Percentiles rank a stretch among this genome's conserved stretches.
Evolutionary conservation across 768 basidiomycete genomes (phyloP).

Genomic region (Heimioporus sp.): DNA sequence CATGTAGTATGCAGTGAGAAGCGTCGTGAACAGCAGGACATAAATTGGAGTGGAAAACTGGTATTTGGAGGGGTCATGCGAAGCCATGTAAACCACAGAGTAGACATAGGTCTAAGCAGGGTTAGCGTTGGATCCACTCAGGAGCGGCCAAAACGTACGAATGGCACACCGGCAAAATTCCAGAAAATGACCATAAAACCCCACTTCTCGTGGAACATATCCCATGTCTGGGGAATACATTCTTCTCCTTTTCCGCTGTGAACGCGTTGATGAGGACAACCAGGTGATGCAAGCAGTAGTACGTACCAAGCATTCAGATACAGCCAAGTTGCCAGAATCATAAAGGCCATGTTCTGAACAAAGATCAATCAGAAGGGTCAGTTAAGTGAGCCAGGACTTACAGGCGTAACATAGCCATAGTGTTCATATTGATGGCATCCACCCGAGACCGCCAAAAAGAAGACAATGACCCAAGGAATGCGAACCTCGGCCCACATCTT

Average conservation of each 20-base stretch:
- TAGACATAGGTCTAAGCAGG: constrained; percentile 83
- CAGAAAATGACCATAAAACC: constrained; percentile 99
- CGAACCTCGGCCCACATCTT: constrained; percentile 99
- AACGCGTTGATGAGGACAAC: constrained; percentile 2
- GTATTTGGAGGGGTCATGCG: constrained; percentile 85
- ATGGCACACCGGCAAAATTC: constrained; percentile 93
- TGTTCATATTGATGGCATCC: constrained; percentile 94
- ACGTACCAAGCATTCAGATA: constrained; percentile 92
- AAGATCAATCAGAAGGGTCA: not conserved
- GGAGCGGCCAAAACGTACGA: constrained; percentile 52
- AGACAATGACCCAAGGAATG: constrained; percentile 95
- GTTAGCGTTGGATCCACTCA: not conserved
- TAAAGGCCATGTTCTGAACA: constrained; percentile 89
- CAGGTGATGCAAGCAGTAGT: not conserved
- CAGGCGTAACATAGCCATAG: constrained; percentile 88
- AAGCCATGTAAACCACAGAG: constrained; percentile 97
- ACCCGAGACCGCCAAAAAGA: constrained; percentile 89
- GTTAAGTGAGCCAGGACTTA: constrained; percentile 34
- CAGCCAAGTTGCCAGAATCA: constrained; percentile 93
- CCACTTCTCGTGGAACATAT: constrained; percentile 99
- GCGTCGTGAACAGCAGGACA: constrained; percentile 66
- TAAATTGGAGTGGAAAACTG: constrained; percentile 78
- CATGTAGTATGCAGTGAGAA: constrained; percentile 87
- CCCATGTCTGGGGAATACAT: constrained; percentile 96
- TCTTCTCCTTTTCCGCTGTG: constrained; percentile 87